These are phyloP conservation scores for Apium graveolens DNA, from an alignment of 129 eudicot species.

Conservation along the genomic window DNA sequence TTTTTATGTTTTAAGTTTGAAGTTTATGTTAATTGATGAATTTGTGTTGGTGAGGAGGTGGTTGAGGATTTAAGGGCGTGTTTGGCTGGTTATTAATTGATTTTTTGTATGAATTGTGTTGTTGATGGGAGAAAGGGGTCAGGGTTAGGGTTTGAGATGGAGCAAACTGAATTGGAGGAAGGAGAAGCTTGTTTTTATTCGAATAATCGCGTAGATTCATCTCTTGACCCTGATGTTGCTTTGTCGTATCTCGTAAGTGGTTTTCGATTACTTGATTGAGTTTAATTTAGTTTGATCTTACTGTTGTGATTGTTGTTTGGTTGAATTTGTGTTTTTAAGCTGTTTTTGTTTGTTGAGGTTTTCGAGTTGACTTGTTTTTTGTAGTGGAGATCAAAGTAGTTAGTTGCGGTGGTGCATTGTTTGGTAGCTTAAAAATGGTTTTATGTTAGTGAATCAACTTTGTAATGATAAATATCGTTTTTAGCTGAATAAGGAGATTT, in stretches of 20 bases:
- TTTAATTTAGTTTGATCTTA: conserved; percentile 1
- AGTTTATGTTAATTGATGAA: conserved; percentile 29
- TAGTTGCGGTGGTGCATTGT: conserved; percentile 7
- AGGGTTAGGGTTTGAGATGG: conserved; percentile 54
- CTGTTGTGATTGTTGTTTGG: not conserved
- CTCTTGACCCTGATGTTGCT: conserved; percentile 56
- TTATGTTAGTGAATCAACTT: not conserved
- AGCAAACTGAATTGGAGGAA: conserved; percentile 70
- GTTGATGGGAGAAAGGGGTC: conserved; percentile 66
- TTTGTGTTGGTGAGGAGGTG: conserved; percentile 18
- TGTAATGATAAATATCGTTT: not conserved
- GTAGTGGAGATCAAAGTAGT: not conserved
- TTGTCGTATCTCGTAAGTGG: conserved; percentile 62
- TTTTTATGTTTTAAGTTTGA: conserved; percentile 12
- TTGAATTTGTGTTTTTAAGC: not conserved
- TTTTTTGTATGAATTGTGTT: conserved; percentile 55
- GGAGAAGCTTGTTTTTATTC: conserved; percentile 69
- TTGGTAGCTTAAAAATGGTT: not conserved
- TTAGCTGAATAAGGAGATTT: not conserved
- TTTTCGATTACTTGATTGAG: not conserved
- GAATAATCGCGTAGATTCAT: conserved; percentile 23
- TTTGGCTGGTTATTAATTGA: conserved; percentile 10
- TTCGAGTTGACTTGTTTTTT: conserved; percentile 19
- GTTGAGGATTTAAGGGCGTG: conserved; percentile 12
- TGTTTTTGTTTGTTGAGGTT: not conserved